phyloP scores from a whole-genome alignment of 345 rosid genomes.

The Adansonia digitata region DNA sequence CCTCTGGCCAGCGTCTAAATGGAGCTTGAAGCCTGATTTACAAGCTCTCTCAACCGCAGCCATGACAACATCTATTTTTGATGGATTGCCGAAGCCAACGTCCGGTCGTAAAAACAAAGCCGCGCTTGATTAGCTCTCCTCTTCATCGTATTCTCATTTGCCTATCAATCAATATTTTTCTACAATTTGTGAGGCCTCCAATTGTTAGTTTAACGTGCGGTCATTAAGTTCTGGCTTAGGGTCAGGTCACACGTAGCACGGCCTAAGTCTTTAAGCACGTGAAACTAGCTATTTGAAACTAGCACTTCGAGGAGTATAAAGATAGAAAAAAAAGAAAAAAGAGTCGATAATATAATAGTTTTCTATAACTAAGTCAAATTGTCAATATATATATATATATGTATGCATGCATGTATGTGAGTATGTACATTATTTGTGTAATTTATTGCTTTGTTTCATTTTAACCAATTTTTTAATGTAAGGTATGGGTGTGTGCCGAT shows the following conservation, averaged over 20 bases:
- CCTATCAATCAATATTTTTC: neutral
- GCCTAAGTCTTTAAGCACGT: no score
- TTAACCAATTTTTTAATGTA: no score
- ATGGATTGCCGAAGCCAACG: conserved; percentile 67
- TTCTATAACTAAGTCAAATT: no score
- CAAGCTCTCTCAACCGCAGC: conserved; percentile 43
- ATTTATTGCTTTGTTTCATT: no score
- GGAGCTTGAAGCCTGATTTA: conserved; percentile 64
- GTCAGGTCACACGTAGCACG: no score
- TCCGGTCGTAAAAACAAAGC: conserved; percentile 59
- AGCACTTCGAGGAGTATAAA: neutral
- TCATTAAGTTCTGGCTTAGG: no score
- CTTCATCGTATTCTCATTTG: neutral
- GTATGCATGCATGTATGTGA: no score
- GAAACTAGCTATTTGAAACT: no score
- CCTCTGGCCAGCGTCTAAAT: conserved; percentile 43
- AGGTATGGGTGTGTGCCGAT: no score
- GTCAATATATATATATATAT: no score
- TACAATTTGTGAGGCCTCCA: neutral
- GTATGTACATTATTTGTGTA: no score
- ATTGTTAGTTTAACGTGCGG: neutral
- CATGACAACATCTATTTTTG: conserved; percentile 59
- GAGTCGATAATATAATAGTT: no score
- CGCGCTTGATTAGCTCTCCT: conserved; percentile 53
- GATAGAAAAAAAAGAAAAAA: neutral